Conservation (phyloP, 306 rosid genomes). For the Medicago ruthenica region DNA sequence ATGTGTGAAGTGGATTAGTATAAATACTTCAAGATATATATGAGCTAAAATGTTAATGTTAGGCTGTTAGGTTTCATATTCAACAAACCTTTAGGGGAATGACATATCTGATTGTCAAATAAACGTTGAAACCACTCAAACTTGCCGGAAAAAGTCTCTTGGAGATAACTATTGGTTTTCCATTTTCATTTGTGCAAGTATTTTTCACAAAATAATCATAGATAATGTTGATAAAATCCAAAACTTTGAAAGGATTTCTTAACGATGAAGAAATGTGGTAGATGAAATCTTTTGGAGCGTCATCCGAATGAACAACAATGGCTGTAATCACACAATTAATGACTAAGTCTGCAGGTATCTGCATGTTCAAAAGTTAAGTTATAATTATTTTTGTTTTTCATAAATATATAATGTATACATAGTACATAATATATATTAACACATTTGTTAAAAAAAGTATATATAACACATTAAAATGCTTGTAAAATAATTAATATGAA, state of each 20-base stretch:
- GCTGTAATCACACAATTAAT: constrained; percentile 50
- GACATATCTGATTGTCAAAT: constrained; percentile 32
- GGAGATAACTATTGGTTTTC: constrained; percentile 35
- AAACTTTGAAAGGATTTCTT: constrained; percentile 42
- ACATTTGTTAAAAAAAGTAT: too few relatives aligned
- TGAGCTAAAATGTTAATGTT: too few relatives aligned
- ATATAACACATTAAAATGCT: too few relatives aligned
- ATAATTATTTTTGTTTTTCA: too few relatives aligned
- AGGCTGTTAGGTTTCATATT: not conserved
- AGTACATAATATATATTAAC: too few relatives aligned
- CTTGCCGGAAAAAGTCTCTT: not conserved
- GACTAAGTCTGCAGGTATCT: constrained; percentile 64
- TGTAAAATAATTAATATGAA: too few relatives aligned
- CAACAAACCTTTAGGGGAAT: constrained; percentile 52
- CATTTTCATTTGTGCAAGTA: constrained; percentile 23
- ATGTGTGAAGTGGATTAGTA: not conserved
- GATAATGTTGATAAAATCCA: not conserved
- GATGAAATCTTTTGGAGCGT: constrained; percentile 22
- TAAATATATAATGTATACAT: too few relatives aligned
- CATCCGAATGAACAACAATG: constrained; percentile 38
- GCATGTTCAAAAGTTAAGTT: not conserved
- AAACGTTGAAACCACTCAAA: constrained; percentile 34
- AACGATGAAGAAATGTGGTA: constrained; percentile 54
- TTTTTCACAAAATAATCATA: constrained; percentile 37
- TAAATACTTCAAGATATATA: not conserved